Evolutionary conservation across 805 yeast genomes (phyloP), one percentile per base, ranked within the genome.

Genomic region (Yarrowia deformans): DNA sequence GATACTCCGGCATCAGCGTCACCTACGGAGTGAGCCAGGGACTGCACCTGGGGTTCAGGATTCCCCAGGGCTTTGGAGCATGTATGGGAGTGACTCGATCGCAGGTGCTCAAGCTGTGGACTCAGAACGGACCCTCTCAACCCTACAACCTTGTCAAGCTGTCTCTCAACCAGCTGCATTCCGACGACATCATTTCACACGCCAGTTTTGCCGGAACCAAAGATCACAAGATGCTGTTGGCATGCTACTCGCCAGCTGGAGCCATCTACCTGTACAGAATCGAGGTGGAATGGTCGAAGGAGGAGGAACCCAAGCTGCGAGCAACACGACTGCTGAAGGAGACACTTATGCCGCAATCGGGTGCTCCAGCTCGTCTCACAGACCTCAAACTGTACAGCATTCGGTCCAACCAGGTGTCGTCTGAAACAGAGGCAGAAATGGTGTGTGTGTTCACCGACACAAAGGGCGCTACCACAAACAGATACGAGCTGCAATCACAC

Each of bases 1-100:
- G 73, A 82, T 91, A 0, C 79, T 80, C 69, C 90, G 91, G 7
- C 84, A 87, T 0, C 79, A 86, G 72, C 95, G 90, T 77, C 95
- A 97, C 3, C 78, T 87, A 32, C 77, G 84, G 16, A 82, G 88
- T 3, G 89, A 88, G 72, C 92, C 73, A 78, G 90, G 32, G 87
- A 87, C 0, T 79, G 90, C 48, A 81, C 94, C 54, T 81, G 83
- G 69, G 85, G 8, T 56, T 73, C 2, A 49, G 71, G 40, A 56
- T 72, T 8, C 70, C 73, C 16, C 76, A 74, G 43, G 67, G 43
- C 2, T 66, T 23, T 13, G 37, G 43, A 14, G 43, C 68, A 8
- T 63, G 68, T 13, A 48, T 63, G 14, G 68, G 68, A 39, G 45
- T 63, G n/a, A 48, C 68, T 12, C 9, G 68, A 23, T 48, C 56